These are phyloP conservation scores for Saccharomyces hybrid DNA, from an alignment of 1,139 yeast species.

Conservation along the genomic window DNA sequence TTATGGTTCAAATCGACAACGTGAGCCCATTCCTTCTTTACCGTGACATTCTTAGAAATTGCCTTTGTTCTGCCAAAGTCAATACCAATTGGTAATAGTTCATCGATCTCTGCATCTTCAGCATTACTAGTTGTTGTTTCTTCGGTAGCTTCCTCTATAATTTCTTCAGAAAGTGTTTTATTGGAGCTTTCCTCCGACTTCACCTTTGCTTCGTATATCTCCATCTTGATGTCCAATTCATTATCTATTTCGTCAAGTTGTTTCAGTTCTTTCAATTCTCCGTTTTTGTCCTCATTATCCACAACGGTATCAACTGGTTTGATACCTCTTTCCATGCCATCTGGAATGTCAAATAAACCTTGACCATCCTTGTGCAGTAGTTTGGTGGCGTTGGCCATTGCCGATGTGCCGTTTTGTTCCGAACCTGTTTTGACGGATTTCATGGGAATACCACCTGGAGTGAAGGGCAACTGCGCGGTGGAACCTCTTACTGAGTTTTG, in stretches of 20 bases:
- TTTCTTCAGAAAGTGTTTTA: constrained; percentile 16
- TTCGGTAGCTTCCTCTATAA: constrained; percentile 4
- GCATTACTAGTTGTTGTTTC: constrained; percentile 3
- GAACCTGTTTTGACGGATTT: constrained; percentile 19
- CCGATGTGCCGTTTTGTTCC: constrained; percentile 8
- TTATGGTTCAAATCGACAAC: constrained; percentile 80
- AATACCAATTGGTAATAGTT: constrained; percentile 62
- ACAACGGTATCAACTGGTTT: constrained; percentile 16
- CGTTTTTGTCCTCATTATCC: constrained; percentile 10
- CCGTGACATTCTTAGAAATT: constrained; percentile 32
- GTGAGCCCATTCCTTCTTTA: constrained; percentile 83
- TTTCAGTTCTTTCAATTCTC: constrained; percentile 18
- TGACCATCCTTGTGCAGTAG: constrained; percentile 57
- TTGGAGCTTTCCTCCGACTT: constrained; percentile 29
- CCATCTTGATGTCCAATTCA: constrained; percentile 24
- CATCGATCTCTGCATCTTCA: constrained; percentile 48
- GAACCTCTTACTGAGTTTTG: constrained; percentile 60
- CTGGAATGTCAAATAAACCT: constrained; percentile 78
- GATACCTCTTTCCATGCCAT: constrained; percentile 76
- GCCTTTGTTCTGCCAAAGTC: constrained; percentile 39
- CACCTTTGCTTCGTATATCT: constrained; percentile 23
- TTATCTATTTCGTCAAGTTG: constrained; percentile 28
- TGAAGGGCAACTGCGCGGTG: constrained; percentile 75
- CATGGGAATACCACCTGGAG: constrained; percentile 76
- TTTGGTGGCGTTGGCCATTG: constrained; percentile 29